phyloP scores from a whole-genome alignment of 371 early-diverging fungal species.

The Coemansia linderi region DNA sequence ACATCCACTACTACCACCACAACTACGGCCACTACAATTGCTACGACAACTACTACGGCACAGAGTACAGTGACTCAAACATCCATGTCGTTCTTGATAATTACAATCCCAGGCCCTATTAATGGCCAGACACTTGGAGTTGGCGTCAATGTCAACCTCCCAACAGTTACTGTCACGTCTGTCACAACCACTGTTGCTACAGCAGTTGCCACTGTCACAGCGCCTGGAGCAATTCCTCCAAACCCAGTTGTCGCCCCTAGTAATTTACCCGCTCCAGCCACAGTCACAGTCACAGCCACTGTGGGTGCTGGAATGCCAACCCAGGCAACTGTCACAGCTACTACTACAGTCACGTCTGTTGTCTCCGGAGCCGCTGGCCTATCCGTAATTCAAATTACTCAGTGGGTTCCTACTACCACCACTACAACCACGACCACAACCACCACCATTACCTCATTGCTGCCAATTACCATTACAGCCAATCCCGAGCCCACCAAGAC shows the following conservation, averaged over 20 bases:
- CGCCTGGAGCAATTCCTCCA: neutral
- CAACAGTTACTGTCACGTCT: neutral
- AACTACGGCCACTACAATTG: neutral
- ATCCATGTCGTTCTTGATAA: neutral
- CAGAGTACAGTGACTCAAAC: slow-evolving; percentile 2
- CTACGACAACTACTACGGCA: neutral
- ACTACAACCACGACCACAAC: neutral
- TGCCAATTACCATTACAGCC: neutral
- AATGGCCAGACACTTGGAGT: neutral
- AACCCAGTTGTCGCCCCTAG: neutral
- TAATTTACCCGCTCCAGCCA: neutral
- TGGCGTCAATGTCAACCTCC: neutral
- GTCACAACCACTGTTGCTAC: neutral
- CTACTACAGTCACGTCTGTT: slow-evolving; percentile 11
- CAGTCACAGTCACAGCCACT: slow-evolving; percentile 9
- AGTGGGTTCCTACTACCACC: neutral
- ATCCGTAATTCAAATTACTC: neutral
- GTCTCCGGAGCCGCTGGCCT: neutral
- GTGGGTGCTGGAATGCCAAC: neutral
- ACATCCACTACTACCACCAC: neutral
- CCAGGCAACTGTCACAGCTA: neutral
- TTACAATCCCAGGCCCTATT: neutral
- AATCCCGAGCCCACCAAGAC: neutral
- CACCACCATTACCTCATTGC: neutral
- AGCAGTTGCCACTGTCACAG: neutral